Conservation (phyloP, 148 eudicot genomes). For the Persicaria tinctoria region DNA sequence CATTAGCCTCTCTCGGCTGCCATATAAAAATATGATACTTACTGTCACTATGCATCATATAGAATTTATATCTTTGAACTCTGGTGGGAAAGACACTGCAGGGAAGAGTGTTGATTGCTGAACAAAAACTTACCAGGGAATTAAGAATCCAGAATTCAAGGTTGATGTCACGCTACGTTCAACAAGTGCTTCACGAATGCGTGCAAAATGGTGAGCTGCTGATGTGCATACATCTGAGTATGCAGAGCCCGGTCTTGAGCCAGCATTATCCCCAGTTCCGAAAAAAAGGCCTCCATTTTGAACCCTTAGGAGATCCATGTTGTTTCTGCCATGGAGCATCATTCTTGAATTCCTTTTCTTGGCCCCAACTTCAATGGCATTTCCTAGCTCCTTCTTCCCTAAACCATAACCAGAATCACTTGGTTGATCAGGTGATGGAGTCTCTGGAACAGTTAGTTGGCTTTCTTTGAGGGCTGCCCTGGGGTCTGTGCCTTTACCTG, state of each 20-base stretch:
- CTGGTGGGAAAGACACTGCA: background rate
- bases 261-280: slow-evolving; percentile 33
- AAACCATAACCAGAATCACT: slow-evolving; percentile 46
- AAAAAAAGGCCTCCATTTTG: slow-evolving; percentile 48
- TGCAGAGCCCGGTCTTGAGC: slow-evolving; percentile 58
- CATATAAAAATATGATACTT: background rate
- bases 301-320: slow-evolving; percentile 26
- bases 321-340: slow-evolving; percentile 32
- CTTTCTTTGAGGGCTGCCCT: slow-evolving; percentile 63
- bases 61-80: background rate
- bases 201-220: slow-evolving; percentile 92
- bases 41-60: background rate
- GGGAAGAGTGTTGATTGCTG: background rate
- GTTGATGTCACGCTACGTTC: slow-evolving; percentile 88
- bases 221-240: slow-evolving; percentile 78
- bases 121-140: slow-evolving; percentile 64
- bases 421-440: slow-evolving; percentile 96
- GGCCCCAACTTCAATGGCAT: slow-evolving; percentile 65
- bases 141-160: slow-evolving; percentile 80
- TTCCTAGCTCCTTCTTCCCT: slow-evolving; percentile 73
- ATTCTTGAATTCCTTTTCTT: slow-evolving; percentile 70
- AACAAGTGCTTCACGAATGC: slow-evolving; percentile 87
- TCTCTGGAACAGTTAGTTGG: slow-evolving; percentile 89
- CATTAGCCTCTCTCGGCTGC: slow-evolving; percentile 78
- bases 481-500: slow-evolving; percentile 64